Evolutionary conservation across 192 early-diverging fungal species (phyloP), one percentile per base, ranked within the genome.

Genomic region (Entomortierella parvispora): DNA sequence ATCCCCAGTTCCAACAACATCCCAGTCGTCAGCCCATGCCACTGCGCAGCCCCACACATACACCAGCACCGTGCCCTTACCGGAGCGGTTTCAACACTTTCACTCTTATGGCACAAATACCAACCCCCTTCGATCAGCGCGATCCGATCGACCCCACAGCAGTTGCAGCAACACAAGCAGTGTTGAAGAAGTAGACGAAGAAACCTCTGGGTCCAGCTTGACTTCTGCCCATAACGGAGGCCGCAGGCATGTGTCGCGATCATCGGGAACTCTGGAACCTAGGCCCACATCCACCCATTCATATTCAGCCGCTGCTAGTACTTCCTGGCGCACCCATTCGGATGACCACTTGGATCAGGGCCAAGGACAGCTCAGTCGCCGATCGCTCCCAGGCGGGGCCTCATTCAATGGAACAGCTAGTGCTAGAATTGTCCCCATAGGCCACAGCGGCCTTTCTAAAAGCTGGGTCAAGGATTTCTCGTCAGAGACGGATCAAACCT

Each of bases 11-110:
- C 29, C 74, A 22, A 77, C 74, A 5, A 77, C 34, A 9, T 77
- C 74, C 14, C 74, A 68, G 42, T 64, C 74, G 22, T 58, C 63
- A 2, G 49, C 74, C 9, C 53, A 77, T 59, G 74, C 74, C 4
- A 43, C 54, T 2, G 74, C 66, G 20, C 65, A 68, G 12, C 74
- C 74, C 4, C 66, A 58, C 0, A 54, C 65, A 8, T 63, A 63
- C 20, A 26, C 45, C 8, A 77, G 56, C 32, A 65, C 65, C 15
- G 33, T 77, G n/a, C 68, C 74, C 1, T 28, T 77, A 12, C 74
- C 74, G 12, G 74, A 77, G 28, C 65, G 74, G 6, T 77, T 77
- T 52, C 74, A 77, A 47, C 66, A 77, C 33, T 68, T 77, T 46
- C 66, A 68, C 56, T 68, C 65, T 5, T 62, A 62, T 18, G 50